phyloP scores from a whole-genome alignment of 352 stramenopile genomes.

The Globisporangium middletonii region DNA sequence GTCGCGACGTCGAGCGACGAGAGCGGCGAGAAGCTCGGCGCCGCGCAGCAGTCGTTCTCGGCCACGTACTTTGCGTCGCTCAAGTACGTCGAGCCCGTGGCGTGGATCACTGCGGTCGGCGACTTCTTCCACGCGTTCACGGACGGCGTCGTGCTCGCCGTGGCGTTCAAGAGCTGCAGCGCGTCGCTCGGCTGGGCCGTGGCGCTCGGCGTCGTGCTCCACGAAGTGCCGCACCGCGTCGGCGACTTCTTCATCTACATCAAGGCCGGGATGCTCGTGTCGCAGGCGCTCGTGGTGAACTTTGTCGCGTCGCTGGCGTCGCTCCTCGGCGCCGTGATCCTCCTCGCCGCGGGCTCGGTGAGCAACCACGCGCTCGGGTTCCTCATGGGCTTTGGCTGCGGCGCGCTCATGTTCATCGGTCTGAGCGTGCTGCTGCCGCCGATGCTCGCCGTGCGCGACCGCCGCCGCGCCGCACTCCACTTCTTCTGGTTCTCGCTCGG shows the following conservation, averaged over 20 bases:
- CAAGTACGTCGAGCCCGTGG: conserved; percentile 13
- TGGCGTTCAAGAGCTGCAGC: conserved; percentile 21
- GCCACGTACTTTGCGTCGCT: conserved; percentile 11
- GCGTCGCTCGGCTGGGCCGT: conserved; percentile 16
- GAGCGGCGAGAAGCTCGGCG: no score
- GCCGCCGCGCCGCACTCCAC: conserved; percentile 1
- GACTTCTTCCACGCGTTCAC: conserved; percentile 23
- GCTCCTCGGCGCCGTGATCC: conserved; percentile 11
- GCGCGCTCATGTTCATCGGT: conserved; percentile 12
- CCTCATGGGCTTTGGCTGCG: conserved; percentile 18
- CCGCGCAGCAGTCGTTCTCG: not conserved
- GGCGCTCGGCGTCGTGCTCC: conserved; percentile 17
- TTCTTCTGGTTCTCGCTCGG: conserved; percentile 13
- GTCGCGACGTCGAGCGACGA: no score
- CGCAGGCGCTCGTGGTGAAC: conserved; percentile 16
- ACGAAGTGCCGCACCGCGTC: conserved; percentile 20
- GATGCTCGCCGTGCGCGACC: conserved; percentile 13
- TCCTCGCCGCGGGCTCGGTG: conserved; percentile 2
- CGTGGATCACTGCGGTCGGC: conserved; percentile 20
- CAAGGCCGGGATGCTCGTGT: conserved; percentile 12
- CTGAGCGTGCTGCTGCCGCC: conserved; percentile 11
- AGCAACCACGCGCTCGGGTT: conserved; percentile 20
- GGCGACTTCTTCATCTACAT: conserved; percentile 23
- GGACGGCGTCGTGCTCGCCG: conserved; percentile 18
- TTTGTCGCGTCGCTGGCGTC: conserved; percentile 16